A percentile compares a stretch with the other conserved stretches of the same genome.
phyloP scores from a whole-genome alignment of 441 rosid species.

The Euphorbia celastroides region DNA sequence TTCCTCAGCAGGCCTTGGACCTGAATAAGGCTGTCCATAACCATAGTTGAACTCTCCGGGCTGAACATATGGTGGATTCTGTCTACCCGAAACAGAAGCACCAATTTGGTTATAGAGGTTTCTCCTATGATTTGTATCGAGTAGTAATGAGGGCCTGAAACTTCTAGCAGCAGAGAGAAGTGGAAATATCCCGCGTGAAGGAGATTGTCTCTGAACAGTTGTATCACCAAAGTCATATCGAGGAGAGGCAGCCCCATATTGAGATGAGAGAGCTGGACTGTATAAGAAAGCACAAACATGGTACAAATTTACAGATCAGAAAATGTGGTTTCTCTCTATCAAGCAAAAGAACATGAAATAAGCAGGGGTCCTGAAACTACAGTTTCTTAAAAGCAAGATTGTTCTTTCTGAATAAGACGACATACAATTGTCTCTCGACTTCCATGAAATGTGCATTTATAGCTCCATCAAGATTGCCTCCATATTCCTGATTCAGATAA shows the following conservation, averaged over 20 bases:
- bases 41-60: constrained; percentile 33
- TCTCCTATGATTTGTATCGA: constrained; percentile 70
- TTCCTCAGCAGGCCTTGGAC: constrained; percentile 29
- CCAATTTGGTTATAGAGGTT: constrained; percentile 46
- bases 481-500: constrained; percentile 68
- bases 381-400: constrained; percentile 9
- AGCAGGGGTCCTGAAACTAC: background rate
- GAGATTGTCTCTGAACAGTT: constrained; percentile 31
- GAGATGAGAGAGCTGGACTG: constrained; percentile 29
- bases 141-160: constrained; percentile 66
- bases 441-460: constrained; percentile 63
- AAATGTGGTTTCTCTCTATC: background rate
- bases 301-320: background rate
- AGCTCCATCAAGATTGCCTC: constrained; percentile 65
- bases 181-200: constrained; percentile 41
- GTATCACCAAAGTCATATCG: constrained; percentile 25
- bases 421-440: constrained; percentile 49
- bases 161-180: constrained; percentile 57
- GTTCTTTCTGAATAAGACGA: background rate
- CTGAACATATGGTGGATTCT: constrained; percentile 20
- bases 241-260: constrained; percentile 28
- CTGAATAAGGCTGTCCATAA: constrained; percentile 33
- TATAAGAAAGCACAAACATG: constrained; percentile 10
- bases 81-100: constrained; percentile 33
- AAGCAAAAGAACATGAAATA: background rate